phyloP scores from a whole-genome alignment of 2,329 filamentous ascomycete genomes.

The Gaeumannomyces sp. region DNA sequence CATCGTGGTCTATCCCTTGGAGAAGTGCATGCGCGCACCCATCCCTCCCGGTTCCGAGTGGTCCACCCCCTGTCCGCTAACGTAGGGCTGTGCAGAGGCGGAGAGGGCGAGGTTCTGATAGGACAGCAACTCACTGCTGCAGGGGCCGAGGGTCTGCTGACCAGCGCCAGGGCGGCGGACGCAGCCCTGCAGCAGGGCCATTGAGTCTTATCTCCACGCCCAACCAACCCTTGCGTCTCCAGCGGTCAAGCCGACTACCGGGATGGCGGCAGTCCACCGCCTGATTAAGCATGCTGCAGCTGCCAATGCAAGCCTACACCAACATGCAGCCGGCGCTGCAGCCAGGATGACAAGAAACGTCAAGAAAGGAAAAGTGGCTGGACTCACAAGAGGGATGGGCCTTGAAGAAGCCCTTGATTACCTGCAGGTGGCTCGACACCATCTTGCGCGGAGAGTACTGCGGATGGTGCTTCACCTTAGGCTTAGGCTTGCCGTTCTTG shows the following conservation, averaged over 20 bases:
- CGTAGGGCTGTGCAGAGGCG: neutral
- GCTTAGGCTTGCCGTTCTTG: neutral
- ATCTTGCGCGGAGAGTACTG: conserved; percentile 42
- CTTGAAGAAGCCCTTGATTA: conserved; percentile 59
- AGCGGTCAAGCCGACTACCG: too few relatives aligned
- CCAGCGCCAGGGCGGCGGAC: neutral
- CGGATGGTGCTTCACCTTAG: neutral
- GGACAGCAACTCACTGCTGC: neutral
- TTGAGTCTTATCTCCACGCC: neutral
- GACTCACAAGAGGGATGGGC: conserved; percentile 57
- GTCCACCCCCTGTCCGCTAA: neutral
- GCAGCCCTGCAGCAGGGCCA: too few relatives aligned
- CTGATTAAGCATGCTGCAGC: neutral
- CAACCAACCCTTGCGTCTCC: neutral
- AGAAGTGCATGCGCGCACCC: neutral
- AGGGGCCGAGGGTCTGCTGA: neutral
- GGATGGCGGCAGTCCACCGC: neutral
- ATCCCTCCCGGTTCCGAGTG: neutral
- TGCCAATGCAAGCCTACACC: neutral
- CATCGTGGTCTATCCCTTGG: neutral
- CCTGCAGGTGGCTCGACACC: conserved; percentile 64
- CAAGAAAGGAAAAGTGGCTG: conserved; percentile 13
- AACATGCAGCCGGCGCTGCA: conserved; percentile 9
- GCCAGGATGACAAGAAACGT: neutral
- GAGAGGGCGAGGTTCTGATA: neutral